A percentile compares a stretch with the other conserved stretches of the same genome.
phyloP scores from a whole-genome alignment of 768 basidiomycete species.

The Lepiota brunneoincarnata region DNA sequence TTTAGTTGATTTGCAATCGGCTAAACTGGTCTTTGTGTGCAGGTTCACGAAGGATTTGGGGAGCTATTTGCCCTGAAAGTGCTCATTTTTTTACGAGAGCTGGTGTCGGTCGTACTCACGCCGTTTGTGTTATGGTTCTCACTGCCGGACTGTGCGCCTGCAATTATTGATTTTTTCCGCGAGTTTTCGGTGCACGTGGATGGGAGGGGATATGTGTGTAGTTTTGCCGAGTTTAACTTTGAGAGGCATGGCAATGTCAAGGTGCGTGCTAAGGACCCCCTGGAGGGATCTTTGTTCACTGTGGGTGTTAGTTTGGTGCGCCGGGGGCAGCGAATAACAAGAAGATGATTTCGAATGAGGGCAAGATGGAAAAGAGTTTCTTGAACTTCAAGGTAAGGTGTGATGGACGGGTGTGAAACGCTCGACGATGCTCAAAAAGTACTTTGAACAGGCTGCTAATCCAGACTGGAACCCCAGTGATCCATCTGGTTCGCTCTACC shows the following conservation, averaged over 20 bases:
- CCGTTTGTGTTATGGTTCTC: constrained; percentile 95
- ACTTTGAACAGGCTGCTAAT: constrained; percentile 66
- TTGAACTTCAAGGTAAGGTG: constrained; percentile 78
- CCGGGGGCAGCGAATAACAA: constrained; percentile 66
- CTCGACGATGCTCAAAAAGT: not conserved
- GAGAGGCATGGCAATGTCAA: constrained; percentile 91
- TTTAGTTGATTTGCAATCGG: not conserved
- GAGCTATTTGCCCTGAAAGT: constrained; percentile 94
- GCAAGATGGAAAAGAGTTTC: constrained; percentile 99
- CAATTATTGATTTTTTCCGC: constrained; percentile 95
- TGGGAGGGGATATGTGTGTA: constrained; percentile 94
- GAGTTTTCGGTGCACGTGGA: constrained; percentile 98
- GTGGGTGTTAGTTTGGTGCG: constrained; percentile 69
- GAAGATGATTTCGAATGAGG: constrained; percentile 82
- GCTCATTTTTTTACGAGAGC: constrained; percentile 81
- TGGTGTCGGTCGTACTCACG: constrained; percentile 88
- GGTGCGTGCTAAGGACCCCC: constrained; percentile 33
- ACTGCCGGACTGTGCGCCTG: constrained; percentile 83
- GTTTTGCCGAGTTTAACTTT: constrained; percentile 98
- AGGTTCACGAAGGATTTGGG: constrained; percentile 92
- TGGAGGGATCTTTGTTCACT: not conserved
- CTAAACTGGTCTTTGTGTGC: constrained; percentile 3
- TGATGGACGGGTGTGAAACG: no score
- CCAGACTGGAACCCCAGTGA: constrained; percentile 95
- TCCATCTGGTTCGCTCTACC: constrained; percentile 86